Evolutionary conservation across 2,329 filamentous ascomycete species (phyloP).

Genomic region (Gaeumannomyces tritici): DNA sequence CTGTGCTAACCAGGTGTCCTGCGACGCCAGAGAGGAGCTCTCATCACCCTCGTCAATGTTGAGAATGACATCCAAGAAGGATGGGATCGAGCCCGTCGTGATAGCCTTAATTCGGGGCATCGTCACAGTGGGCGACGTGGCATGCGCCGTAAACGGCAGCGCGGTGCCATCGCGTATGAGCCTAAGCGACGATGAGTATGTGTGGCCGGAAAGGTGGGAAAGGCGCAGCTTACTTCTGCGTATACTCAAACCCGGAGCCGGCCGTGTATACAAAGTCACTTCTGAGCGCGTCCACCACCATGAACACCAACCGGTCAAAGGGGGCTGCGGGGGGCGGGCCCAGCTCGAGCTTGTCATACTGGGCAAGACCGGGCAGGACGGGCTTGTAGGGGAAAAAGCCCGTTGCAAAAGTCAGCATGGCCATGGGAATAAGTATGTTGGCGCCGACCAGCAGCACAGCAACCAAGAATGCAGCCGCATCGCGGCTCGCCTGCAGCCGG

Average conservation of each 20-base stretch:
- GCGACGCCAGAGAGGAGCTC: conserved; percentile 72
- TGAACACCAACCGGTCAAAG: conserved; percentile 88
- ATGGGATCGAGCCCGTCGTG: conserved; percentile 95
- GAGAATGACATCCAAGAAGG: conserved; percentile 91
- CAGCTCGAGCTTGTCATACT: conserved; percentile 45
- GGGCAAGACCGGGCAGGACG: conserved; percentile 74
- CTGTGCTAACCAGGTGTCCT: conserved; percentile 95
- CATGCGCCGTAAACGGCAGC: conserved; percentile 89
- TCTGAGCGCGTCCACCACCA: conserved; percentile 92
- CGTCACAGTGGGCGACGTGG: conserved; percentile 92
- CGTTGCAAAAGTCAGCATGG: conserved; percentile 68
- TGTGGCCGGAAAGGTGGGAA: background rate
- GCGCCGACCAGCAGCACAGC: conserved; percentile 48
- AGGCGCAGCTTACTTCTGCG: conserved; percentile 60
- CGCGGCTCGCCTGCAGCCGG: background rate
- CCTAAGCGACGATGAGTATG: conserved; percentile 29
- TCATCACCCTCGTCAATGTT: conserved; percentile 95
- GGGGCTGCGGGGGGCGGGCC: conserved; percentile 52
- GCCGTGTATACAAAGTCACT: conserved; percentile 90
- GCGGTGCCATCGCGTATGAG: conserved; percentile 77
- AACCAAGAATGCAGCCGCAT: conserved; percentile 9
- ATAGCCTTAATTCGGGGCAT: conserved; percentile 98
- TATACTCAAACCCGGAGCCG: conserved; percentile 74
- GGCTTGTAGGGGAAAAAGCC: conserved; percentile 99
- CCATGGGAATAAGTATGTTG: conserved; percentile 68